A percentile compares a stretch with the other conserved stretches of the same genome.
Evolutionary conservation across 148 eudicot species (phyloP).

Genomic region (Cornus suecica): DNA sequence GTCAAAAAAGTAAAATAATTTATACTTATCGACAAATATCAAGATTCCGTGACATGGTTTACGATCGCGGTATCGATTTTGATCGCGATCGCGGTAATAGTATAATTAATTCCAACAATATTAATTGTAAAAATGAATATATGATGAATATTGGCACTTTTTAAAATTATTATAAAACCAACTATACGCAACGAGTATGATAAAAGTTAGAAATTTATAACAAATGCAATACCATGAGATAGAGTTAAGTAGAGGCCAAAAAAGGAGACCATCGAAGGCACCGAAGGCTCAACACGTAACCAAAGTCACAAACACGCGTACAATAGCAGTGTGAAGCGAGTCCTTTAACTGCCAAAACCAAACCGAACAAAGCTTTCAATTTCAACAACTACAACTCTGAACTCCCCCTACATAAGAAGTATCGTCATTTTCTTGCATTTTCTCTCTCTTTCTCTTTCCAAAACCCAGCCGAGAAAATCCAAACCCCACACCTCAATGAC

Average conservation of each 20-base stretch:
- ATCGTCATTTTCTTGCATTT: slow-evolving; percentile 22
- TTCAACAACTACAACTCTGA: not conserved
- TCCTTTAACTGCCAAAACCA: slow-evolving; percentile 23
- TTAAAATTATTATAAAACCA: no score
- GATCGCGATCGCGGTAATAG: no score
- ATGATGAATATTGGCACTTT: no score
- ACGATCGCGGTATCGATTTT: no score
- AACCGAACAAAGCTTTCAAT: slow-evolving; percentile 17
- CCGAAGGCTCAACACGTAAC: not conserved
- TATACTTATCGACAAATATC: no score
- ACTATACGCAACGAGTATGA: no score
- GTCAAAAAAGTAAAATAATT: no score
- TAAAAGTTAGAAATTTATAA: no score
- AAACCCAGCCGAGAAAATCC: not conserved
- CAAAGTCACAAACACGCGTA: not conserved
- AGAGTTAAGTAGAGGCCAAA: not conserved
- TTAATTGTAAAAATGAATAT: no score
- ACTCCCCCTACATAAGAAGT: slow-evolving; percentile 27
- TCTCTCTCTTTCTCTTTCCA: not conserved
- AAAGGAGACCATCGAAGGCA: not conserved
- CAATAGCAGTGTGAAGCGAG: not conserved
- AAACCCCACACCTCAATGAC: slow-evolving; percentile 3
- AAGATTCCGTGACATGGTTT: no score
- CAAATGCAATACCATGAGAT: not conserved
- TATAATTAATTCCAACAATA: no score